Conservation (phyloP, 2,329 filamentous ascomycete species). For the Pseudocercospora vitis region DNA sequence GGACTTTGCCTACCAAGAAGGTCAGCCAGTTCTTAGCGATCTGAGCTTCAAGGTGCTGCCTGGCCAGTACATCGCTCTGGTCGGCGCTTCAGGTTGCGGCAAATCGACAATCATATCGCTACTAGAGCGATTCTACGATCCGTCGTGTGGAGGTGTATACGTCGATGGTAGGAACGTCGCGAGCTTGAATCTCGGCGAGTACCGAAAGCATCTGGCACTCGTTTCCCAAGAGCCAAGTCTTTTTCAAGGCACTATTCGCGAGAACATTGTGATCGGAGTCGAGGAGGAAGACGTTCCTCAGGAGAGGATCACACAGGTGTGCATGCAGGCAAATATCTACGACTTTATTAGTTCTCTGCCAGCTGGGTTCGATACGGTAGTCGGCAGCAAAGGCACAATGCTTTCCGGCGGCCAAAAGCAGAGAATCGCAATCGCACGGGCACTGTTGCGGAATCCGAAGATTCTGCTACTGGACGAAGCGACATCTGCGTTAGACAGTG, state of each 20-base stretch:
- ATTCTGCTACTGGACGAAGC: constrained; percentile 55
- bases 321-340: constrained; percentile 48
- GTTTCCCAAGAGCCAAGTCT: constrained; percentile 51
- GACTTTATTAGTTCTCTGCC: constrained; percentile 55
- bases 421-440: constrained; percentile 55
- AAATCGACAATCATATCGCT: constrained; percentile 50
- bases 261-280: constrained; percentile 39
- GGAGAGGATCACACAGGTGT: constrained; percentile 16
- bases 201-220: constrained; percentile 45
- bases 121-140: constrained; percentile 50
- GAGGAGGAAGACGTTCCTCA: constrained; percentile 14
- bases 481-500: constrained; percentile 35
- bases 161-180: constrained; percentile 60
- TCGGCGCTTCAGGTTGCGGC: constrained; percentile 50
- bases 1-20: constrained; percentile 65
- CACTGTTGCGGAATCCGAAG: constrained; percentile 52
- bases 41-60: constrained; percentile 29
- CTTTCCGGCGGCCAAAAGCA: constrained; percentile 59
- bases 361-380: constrained; percentile 48
- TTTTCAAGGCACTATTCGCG: constrained; percentile 46
- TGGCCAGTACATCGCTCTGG: constrained; percentile 48
- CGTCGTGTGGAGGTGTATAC: constrained; percentile 40
- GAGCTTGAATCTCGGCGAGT: constrained; percentile 39
- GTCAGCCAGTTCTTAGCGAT: constrained; percentile 56
- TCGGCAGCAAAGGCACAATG: constrained; percentile 38